phyloP scores from a whole-genome alignment of 1,284 basidiomycete species.

The Tylopilus sp. region DNA sequence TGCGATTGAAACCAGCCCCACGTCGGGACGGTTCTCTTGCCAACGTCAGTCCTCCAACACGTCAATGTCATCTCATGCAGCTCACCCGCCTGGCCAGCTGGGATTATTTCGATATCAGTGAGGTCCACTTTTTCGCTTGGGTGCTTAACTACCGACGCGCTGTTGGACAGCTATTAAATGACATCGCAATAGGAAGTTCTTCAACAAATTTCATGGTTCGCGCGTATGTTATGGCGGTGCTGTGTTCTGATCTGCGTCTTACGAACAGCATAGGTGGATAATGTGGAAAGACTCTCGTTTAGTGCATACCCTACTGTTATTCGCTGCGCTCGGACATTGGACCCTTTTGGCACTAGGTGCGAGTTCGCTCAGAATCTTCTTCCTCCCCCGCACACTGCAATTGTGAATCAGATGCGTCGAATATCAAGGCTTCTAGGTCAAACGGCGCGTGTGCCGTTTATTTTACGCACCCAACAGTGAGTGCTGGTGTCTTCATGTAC shows the following conservation, averaged over 20 bases:
- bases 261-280: conserved; percentile 21
- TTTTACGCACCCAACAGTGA: not conserved
- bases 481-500: conserved; percentile 12
- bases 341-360: conserved; percentile 13
- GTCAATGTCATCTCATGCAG: not conserved
- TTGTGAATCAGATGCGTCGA: conserved; percentile 5
- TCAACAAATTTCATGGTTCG: conserved; percentile 30
- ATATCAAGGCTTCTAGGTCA: not conserved
- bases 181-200: conserved; percentile 14
- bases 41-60: conserved; percentile 12
- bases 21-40: conserved; percentile 4
- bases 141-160: not conserved
- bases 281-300: conserved; percentile 21
- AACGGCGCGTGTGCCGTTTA: conserved; percentile 7
- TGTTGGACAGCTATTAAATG: conserved; percentile 4
- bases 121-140: not conserved
- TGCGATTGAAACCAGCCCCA: not conserved
- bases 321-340: conserved; percentile 24
- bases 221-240: conserved; percentile 16
- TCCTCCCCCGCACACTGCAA: not conserved
- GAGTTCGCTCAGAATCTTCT: not conserved
- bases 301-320: conserved; percentile 13
- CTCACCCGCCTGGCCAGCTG: conserved; percentile 9
- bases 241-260: not conserved
- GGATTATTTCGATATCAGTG: conserved; percentile 4